phyloP scores from a whole-genome alignment of 23 red algal species.

The Gracilaria gracilis region DNA sequence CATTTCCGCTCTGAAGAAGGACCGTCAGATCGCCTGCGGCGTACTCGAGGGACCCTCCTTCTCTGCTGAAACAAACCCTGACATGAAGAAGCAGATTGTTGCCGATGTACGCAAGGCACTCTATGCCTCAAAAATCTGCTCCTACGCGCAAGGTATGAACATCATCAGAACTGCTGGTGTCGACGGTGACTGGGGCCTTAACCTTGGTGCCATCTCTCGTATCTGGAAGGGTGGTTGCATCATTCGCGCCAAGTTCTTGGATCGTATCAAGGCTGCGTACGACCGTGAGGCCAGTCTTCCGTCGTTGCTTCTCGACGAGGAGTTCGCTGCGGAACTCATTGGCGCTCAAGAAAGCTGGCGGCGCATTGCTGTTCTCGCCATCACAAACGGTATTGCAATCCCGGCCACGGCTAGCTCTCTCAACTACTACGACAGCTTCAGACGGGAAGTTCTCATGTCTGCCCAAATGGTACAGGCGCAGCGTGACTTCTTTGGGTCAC shows the following conservation, averaged over 20 bases:
- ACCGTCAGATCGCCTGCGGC: conserved; percentile 57
- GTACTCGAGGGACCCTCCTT: conserved; percentile 51
- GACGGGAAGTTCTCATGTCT: conserved; percentile 75
- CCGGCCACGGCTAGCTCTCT: conserved; percentile 82
- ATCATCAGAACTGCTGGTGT: conserved; percentile 79
- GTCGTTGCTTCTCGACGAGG: conserved; percentile 82
- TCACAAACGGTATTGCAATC: conserved; percentile 78
- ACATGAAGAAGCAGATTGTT: conserved; percentile 59
- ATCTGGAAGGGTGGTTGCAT: conserved; percentile 99
- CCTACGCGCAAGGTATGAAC: conserved; percentile 98
- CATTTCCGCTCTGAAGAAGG: conserved; percentile 93
- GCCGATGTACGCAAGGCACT: conserved; percentile 80
- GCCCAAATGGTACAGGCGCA: conserved; percentile 97
- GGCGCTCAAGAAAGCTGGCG: conserved; percentile 82
- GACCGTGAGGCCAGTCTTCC: conserved; percentile 75
- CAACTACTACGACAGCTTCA: conserved; percentile 95
- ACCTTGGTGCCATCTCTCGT: conserved; percentile 88
- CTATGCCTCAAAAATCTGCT: conserved; percentile 96
- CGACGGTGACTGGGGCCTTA: conserved; percentile 87
- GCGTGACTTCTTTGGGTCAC: conserved; percentile 98
- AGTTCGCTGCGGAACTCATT: conserved; percentile 85
- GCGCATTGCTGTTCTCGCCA: conserved; percentile 67
- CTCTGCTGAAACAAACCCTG: conserved; percentile 1
- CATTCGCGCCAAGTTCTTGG: conserved; percentile 95
- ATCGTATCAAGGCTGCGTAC: conserved; percentile 97